Evolutionary conservation across 441 rosid species (phyloP), one percentile per base, ranked within the genome.

Genomic region (Corymbia calophylla): DNA sequence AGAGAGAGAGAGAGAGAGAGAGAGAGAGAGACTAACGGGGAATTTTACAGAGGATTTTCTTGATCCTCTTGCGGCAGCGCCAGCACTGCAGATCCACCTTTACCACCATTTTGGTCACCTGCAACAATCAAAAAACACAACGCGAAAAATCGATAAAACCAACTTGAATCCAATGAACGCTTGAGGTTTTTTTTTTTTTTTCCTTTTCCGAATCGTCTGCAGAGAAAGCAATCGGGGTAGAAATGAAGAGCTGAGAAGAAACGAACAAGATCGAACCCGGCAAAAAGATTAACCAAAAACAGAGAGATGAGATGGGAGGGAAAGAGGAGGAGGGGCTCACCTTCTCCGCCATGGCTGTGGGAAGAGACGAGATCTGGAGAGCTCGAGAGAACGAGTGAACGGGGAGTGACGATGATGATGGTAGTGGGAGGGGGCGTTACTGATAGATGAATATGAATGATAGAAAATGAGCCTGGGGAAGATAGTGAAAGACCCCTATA

Each of bases 31-130:
- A 93, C 99, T 95, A 92, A 96, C 98, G 96, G 89, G 96, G 98
- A 81, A 93, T 92, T 90, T 93, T 92, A 62, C 94, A 94, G 19
- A 97, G 97, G 4, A 95, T 91, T 89, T 95, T 97, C 95, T 94
- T 97, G 88, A 96, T 96, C 91, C 96, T 97, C 95, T 89, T 92
- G 92, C 84, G 90, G 92, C 99, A 97, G 86, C 93, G 94, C 4
- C 66, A 32, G 84, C 99, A 97, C 31, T 91, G 93, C 15, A 95
- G 95, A 90, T 96, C 97, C 62, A 94, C 97, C 90, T 93, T 93
- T 55, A 97, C 90, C 93, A 90, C 92, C 97, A 96, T 95, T 66
- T 5, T 35, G 51, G 96, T 94, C 27, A 80, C 94, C 95, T 94
- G 93, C 14, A 86, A 73, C 51, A 53, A 88, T 0, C 7, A 53